phyloP scores from a whole-genome alignment of 441 rosid species.

The Pelargonium australe region DNA sequence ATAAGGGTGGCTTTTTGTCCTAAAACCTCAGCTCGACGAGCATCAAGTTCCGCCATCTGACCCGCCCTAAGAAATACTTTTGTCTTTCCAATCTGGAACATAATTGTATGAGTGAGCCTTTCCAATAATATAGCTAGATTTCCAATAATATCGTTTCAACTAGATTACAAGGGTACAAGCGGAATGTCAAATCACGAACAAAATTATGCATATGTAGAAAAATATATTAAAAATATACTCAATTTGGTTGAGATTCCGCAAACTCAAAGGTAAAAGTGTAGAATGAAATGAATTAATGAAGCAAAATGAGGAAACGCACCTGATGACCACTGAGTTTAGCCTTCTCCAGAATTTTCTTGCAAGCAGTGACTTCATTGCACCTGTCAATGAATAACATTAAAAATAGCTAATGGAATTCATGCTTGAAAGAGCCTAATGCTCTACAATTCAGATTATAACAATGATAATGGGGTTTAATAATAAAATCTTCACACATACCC shows the following conservation, averaged over 20 bases:
- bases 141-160: no score
- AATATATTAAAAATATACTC: no score
- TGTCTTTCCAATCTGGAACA: constrained; percentile 75
- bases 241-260: no score
- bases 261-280: neutral
- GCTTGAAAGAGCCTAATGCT: constrained; percentile 13
- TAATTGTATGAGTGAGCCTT: constrained; percentile 19
- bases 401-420: constrained; percentile 5
- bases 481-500: constrained; percentile 40
- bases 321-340: constrained; percentile 77
- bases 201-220: no score
- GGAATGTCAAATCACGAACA: no score
- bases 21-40: constrained; percentile 60
- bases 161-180: no score
- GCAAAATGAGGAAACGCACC: constrained; percentile 38
- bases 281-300: neutral
- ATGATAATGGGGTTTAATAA: constrained; percentile 7
- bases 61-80: constrained; percentile 96
- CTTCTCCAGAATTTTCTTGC: constrained; percentile 74
- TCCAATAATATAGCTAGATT: neutral
- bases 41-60: constrained; percentile 98
- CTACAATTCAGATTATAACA: constrained; percentile 8
- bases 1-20: constrained; percentile 68
- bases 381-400: constrained; percentile 31
- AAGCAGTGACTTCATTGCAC: constrained; percentile 54